Percentiles rank a stretch among this genome's conserved stretches.
These are phyloP conservation scores for Carex arenaria DNA, from an alignment of 202 grass and related monocot species.

Conservation along the genomic window DNA sequence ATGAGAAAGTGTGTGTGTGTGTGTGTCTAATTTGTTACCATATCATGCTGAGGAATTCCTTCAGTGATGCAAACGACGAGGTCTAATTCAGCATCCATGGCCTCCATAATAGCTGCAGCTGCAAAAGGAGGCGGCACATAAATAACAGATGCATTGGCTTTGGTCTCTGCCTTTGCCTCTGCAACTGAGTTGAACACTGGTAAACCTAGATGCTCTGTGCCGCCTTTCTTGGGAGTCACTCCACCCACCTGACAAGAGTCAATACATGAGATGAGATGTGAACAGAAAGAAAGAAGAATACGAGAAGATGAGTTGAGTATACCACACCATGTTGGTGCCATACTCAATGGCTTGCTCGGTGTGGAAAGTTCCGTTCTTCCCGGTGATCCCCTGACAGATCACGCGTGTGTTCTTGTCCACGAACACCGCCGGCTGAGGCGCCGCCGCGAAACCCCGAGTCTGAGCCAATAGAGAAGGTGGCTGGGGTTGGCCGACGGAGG, in stretches of 20 bases:
- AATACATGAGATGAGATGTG: neutral
- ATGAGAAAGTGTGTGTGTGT: neutral
- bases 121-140: slow-evolving; percentile 99
- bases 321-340: slow-evolving; percentile 99
- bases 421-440: slow-evolving; percentile 77
- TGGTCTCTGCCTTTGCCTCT: slow-evolving; percentile 94
- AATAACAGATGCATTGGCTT: slow-evolving; percentile 97
- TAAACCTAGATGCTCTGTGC: slow-evolving; percentile 89
- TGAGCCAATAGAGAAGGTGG: slow-evolving; percentile 1
- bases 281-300: neutral
- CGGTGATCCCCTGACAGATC: slow-evolving; percentile 99
- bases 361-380: slow-evolving; percentile 99
- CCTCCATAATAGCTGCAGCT: slow-evolving; percentile 91
- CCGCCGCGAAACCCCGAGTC: slow-evolving; percentile 50
- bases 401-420: slow-evolving; percentile 99
- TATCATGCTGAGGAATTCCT: slow-evolving; percentile 98
- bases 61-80: slow-evolving; percentile 97
- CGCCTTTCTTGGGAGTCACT: slow-evolving; percentile 99
- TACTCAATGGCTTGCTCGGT: slow-evolving; percentile 99
- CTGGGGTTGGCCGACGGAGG: neutral
- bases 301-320: neutral
- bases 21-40: slow-evolving; percentile 36
- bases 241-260: slow-evolving; percentile 47
- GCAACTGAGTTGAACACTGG: slow-evolving; percentile 89
- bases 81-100: slow-evolving; percentile 89